Conservation (phyloP, 768 basidiomycete species). For the Boletales sp. region DNA sequence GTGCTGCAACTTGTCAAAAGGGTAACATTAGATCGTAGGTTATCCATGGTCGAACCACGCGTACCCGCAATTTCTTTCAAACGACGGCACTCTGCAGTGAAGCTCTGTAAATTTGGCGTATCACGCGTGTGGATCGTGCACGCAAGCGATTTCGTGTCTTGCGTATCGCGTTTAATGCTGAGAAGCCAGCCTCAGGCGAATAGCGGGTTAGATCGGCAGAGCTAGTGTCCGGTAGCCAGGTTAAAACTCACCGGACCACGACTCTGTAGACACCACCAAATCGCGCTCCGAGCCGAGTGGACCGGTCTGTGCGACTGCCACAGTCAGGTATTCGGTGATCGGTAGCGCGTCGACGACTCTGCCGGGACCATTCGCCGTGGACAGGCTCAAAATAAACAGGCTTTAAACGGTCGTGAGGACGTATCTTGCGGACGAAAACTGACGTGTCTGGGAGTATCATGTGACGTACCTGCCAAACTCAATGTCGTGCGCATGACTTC, state of each 20-base stretch:
- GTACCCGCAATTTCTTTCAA: conserved; percentile 50
- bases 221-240: background rate
- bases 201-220: background rate
- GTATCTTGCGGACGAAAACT: background rate
- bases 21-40: background rate
- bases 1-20: conserved; percentile 11
- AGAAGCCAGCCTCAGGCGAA: conserved; percentile 46
- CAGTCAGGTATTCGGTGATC: conserved; percentile 50
- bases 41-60: conserved; percentile 4
- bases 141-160: conserved; percentile 38
- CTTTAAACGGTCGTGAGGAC: conserved; percentile 11
- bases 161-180: conserved; percentile 43
- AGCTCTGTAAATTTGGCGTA: conserved; percentile 40
- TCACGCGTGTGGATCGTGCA: conserved; percentile 44
- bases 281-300: conserved; percentile 33
- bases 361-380: background rate
- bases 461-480: conserved; percentile 54
- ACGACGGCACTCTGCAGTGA: conserved; percentile 56
- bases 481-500: conserved; percentile 35
- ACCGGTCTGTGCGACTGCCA: conserved; percentile 55
- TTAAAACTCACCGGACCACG: conserved; percentile 36
- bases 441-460: background rate
- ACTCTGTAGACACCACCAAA: conserved; percentile 32
- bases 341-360: conserved; percentile 34
- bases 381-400: conserved; percentile 14